Percentiles rank a stretch among this genome's conserved stretches.
phyloP scores from a whole-genome alignment of 2,329 filamentous ascomycete species.

The Alternaria sp. region DNA sequence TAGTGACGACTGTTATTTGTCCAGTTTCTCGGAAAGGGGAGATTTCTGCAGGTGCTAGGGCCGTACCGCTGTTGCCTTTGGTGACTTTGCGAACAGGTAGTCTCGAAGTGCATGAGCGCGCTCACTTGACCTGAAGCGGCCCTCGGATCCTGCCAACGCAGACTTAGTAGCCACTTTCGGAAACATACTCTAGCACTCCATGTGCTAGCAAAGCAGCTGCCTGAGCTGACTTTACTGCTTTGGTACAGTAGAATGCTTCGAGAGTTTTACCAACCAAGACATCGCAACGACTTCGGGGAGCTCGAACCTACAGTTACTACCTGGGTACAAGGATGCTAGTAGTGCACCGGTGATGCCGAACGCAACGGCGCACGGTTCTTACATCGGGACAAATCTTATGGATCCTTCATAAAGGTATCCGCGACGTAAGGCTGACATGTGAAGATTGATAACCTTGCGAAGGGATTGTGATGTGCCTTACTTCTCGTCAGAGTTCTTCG shows the following conservation, averaged over 20 bases:
- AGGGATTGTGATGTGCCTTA: conserved; percentile 1
- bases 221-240: conserved; percentile 2
- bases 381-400: background rate
- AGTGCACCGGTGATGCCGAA: conserved; percentile 17
- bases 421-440: conserved; percentile 12
- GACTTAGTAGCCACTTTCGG: background rate
- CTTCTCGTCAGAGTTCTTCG: background rate
- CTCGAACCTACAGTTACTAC: conserved; percentile 2
- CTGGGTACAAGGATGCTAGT: conserved; percentile 9
- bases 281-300: conserved; percentile 22
- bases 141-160: conserved; percentile 21
- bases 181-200: background rate
- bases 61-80: conserved; percentile 19
- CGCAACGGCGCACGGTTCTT: conserved; percentile 12
- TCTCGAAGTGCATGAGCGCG: conserved; percentile 19
- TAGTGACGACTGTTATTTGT: conserved; percentile 31
- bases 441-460: background rate
- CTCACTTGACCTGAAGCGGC: conserved; percentile 21
- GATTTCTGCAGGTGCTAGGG: conserved; percentile 27
- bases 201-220: conserved; percentile 4
- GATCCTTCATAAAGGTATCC: background rate
- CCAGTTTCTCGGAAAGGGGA: conserved; percentile 28
- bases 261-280: conserved; percentile 23
- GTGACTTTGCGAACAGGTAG: conserved; percentile 14
- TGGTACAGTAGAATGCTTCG: conserved; percentile 17